Conservation (phyloP, 352 stramenopile genomes). For the Phytopythium mirpurense region DNA sequence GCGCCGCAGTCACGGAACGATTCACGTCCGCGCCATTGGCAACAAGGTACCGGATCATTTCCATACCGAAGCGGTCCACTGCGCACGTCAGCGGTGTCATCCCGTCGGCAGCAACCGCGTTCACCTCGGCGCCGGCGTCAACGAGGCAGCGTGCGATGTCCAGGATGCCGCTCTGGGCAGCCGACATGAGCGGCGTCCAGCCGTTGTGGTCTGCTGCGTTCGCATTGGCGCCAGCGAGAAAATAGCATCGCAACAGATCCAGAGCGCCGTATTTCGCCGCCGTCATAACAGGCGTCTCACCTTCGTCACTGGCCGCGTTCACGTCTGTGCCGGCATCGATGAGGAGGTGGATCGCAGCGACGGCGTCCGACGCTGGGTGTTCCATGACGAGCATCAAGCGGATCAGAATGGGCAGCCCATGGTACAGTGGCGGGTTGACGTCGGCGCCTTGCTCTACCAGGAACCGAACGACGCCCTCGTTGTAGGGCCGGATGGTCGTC, state of each 20-base stretch:
- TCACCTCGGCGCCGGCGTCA: neutral
- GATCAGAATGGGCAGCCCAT: neutral
- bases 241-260: neutral
- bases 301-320: neutral
- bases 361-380: too few relatives aligned
- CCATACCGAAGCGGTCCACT: neutral
- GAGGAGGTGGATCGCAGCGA: neutral
- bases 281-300: neutral
- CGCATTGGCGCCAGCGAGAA: neutral
- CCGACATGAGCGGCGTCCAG: neutral
- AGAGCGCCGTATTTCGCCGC: neutral
- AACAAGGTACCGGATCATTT: neutral
- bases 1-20: too few relatives aligned
- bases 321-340: neutral
- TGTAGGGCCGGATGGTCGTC: too few relatives aligned
- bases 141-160: neutral
- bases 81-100: neutral
- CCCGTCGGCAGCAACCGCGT: neutral
- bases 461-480: neutral
- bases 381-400: neutral
- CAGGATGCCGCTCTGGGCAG: neutral
- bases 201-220: neutral
- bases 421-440: neutral
- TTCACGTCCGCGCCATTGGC: neutral
- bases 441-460: neutral